Evolutionary conservation across 768 basidiomycete species (phyloP).

Genomic region (Pleurotus djamor): DNA sequence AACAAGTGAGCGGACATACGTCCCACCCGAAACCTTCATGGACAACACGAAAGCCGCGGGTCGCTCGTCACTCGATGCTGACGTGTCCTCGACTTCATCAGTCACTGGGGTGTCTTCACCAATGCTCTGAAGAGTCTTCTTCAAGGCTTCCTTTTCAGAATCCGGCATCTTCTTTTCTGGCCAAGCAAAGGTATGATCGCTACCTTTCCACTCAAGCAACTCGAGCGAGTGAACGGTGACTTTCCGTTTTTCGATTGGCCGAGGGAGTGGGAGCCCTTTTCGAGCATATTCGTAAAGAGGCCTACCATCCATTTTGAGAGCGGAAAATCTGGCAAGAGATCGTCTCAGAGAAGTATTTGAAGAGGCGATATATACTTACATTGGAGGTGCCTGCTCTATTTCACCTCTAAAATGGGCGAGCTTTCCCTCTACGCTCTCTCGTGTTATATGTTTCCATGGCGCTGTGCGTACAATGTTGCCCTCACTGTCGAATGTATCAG

Average conservation of each 20-base stretch:
- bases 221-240: constrained; percentile 82
- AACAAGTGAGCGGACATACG: constrained; percentile 94
- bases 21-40: constrained; percentile 95
- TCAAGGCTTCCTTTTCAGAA: constrained; percentile 70
- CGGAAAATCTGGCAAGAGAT: constrained; percentile 74
- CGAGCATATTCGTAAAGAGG: constrained; percentile 96
- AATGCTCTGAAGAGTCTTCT: constrained; percentile 55
- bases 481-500: constrained; percentile 92
- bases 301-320: constrained; percentile 97
- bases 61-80: constrained; percentile 24
- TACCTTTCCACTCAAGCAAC: constrained; percentile 75
- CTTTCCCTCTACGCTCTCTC: constrained; percentile 65
- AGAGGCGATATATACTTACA: constrained; percentile 46
- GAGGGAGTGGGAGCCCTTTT: constrained; percentile 84
- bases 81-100: constrained; percentile 31
- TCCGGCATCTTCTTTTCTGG: constrained; percentile 68
- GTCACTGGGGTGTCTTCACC: constrained; percentile 35
- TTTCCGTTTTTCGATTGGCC: constrained; percentile 87
- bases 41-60: constrained; percentile 83
- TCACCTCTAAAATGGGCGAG: constrained; percentile 80
- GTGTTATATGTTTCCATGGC: constrained; percentile 83
- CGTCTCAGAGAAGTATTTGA: constrained; percentile 1
- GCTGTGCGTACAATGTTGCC: constrained; percentile 77
- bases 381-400: constrained; percentile 89
- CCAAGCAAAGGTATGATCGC: constrained; percentile 73